Conservation (phyloP, 2,329 filamentous ascomycete genomes). For the Botrytis hyacinthi region DNA sequence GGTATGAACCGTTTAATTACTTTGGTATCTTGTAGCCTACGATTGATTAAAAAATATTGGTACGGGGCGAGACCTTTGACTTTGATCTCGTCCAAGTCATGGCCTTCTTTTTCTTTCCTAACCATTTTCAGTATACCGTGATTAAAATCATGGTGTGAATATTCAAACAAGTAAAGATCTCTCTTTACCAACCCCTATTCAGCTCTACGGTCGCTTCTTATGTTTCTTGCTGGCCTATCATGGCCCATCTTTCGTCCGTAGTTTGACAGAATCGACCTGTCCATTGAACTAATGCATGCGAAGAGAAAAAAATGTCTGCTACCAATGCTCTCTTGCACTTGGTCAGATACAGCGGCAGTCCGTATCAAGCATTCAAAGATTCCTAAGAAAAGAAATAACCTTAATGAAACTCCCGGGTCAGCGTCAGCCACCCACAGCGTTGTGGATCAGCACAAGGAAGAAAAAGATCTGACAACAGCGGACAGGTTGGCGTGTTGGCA, state of each 20-base stretch:
- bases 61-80: neutral
- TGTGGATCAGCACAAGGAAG: constrained; percentile 2
- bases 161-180: neutral
- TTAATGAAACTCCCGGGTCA: neutral
- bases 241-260: neutral
- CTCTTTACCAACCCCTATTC: neutral
- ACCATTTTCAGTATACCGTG: neutral
- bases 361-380: neutral
- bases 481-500: neutral
- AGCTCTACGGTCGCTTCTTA: neutral
- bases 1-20: neutral
- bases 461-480: constrained; percentile 1
- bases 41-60: neutral
- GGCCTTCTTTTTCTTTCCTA: neutral
- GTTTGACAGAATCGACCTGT: neutral
- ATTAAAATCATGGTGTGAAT: neutral
- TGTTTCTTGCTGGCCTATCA: neutral
- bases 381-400: neutral
- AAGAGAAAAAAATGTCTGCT: neutral
- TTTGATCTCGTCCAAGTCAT: neutral
- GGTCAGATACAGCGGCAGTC: neutral
- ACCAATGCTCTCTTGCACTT: neutral
- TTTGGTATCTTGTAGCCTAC: neutral
- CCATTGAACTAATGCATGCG: neutral
- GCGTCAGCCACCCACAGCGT: neutral